Evolutionary conservation across 305 asterid species (phyloP), one percentile per base, ranked within the genome.

Genomic region (Withania somnifera): DNA sequence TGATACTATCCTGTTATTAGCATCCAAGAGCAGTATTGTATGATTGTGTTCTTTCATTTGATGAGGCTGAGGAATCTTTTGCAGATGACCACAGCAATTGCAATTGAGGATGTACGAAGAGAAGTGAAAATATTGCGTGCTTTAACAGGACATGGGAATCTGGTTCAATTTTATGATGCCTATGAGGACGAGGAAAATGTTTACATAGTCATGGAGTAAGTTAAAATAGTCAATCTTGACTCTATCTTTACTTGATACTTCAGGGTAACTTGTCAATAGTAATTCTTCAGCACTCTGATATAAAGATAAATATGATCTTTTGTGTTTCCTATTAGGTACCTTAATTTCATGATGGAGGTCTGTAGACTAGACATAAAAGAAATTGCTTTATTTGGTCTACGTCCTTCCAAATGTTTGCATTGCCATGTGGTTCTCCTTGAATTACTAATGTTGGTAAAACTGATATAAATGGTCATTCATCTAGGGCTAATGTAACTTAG

Each of bases 131-230:
- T 91, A 56, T 85, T 94, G 61, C 91, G 93, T 50, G 95, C 97
- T 24, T 84, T 94, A 53, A 88, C 95, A 0, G 97, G 98, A 75
- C 97, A 92, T 77, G 91, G 87, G 79, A 90, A 91, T 85, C 86
- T 94, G 57, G 91, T 94, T 77, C 97, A 92, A 68, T 94, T 94
- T 71, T 90, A 90, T 67, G 98, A 92, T 77, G 91, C 96, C 9
- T 94, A 90, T 52, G 98, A 94, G 86, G 97, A 94, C 81, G 97
- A 92, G 69, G 95, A 91, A 78, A 92, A 90, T 83, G 91, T 92
- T 60, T 94, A 92, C 77, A 81, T 90, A 7, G 97, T 92, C 60
- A 94, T 94, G 97, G 98, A 94, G 98, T 94, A 89, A 90, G 98
- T 73, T 14, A 52, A 73, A 73, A 45, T 24, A 14, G 79, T 73